These are phyloP conservation scores for Casuarina equisetifolia DNA, from an alignment of 306 rosid genomes.

Conservation along the genomic window DNA sequence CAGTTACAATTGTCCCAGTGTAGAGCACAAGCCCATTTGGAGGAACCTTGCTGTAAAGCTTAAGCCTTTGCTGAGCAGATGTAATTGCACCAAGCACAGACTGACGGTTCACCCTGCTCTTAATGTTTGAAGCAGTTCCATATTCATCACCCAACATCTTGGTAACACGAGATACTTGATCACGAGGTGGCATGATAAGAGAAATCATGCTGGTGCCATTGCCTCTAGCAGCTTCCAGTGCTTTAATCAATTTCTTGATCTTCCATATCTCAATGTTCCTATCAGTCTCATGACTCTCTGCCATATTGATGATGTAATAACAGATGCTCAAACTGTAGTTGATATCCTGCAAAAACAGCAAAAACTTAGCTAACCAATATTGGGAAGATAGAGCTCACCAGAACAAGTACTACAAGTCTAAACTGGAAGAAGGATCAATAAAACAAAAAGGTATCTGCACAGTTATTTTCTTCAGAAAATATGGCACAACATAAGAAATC, in stretches of 20 bases:
- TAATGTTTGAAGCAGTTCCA: constrained; percentile 93
- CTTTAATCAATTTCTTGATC: constrained; percentile 87
- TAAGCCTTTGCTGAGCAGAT: constrained; percentile 85
- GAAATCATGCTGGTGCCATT: constrained; percentile 97
- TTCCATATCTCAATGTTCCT: constrained; percentile 95
- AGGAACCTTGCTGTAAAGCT: constrained; percentile 86
- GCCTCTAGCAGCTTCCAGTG: constrained; percentile 83
- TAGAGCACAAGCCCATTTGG: constrained; percentile 86
- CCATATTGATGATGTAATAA: constrained; percentile 31
- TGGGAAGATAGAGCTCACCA: background rate
- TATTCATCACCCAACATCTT: constrained; percentile 96
- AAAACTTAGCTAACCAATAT: background rate
- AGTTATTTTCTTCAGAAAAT: background rate
- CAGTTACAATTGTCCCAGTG: constrained; percentile 83
- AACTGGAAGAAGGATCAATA: background rate
- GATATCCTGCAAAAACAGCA: background rate
- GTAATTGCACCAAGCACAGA: constrained; percentile 88
- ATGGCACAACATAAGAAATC: background rate
- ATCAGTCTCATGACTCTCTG: constrained; percentile 83
- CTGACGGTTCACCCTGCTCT: constrained; percentile 86
- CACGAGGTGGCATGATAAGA: constrained; percentile 90
- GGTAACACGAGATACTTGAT: constrained; percentile 85
- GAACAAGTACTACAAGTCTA: background rate
- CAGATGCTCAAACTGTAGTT: background rate
- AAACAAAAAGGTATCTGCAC: background rate